These are phyloP conservation scores for Austroboletus festivus DNA, from an alignment of 768 basidiomycete genomes.

Conservation along the genomic window DNA sequence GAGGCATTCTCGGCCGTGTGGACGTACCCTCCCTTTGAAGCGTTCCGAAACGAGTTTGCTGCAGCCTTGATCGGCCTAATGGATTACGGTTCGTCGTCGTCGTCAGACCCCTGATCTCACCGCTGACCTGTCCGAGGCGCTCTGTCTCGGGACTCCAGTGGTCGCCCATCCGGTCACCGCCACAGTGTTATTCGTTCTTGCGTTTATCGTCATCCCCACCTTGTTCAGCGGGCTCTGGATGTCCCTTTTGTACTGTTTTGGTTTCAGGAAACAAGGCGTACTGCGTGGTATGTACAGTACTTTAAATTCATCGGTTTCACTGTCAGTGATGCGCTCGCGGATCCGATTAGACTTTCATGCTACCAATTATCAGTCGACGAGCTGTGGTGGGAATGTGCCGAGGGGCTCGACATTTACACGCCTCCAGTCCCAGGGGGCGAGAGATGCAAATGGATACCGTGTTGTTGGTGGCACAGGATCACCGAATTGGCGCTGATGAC, in stretches of 20 bases:
- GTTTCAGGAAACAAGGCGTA: neutral
- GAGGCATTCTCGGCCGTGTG: conserved; percentile 11
- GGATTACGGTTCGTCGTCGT: conserved; percentile 14
- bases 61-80: conserved; percentile 7
- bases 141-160: no score
- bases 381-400: conserved; percentile 13
- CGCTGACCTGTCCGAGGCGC: no score
- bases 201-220: conserved; percentile 5
- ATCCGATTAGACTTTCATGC: conserved; percentile 11
- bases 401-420: conserved; percentile 9
- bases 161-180: conserved; percentile 13
- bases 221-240: neutral
- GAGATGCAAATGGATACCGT: conserved; percentile 2
- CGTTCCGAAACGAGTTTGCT: conserved; percentile 15
- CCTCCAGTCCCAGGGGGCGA: conserved; percentile 10
- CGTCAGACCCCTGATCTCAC: no score
- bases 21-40: conserved; percentile 23
- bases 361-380: conserved; percentile 20
- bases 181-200: conserved; percentile 8
- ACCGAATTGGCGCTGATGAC: neutral
- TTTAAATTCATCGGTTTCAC: neutral
- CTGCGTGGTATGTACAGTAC: conserved; percentile 18
- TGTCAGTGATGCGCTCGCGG: neutral
- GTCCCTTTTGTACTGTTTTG: neutral
- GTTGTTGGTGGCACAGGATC: neutral